phyloP scores from a whole-genome alignment of 176 grass and related monocot species.

The Juncus inflexus region DNA sequence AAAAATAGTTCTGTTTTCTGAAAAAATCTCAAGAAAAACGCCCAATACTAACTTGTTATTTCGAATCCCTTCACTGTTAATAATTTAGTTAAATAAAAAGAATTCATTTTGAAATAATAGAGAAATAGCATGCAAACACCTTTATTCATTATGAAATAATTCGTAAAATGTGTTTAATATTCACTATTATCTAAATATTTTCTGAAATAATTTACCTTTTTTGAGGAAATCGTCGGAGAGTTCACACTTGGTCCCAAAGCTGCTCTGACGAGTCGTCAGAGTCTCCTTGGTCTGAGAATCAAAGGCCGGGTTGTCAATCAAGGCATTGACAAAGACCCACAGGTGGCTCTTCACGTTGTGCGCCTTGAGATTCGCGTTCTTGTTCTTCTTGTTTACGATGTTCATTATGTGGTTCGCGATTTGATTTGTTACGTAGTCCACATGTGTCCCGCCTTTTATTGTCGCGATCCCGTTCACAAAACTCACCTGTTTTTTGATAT shows the following conservation, averaged over 20 bases:
- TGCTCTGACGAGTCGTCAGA: conserved; percentile 73
- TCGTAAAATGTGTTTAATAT: too few species aligned
- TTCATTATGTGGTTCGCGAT: conserved; percentile 53
- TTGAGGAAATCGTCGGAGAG: conserved; percentile 61
- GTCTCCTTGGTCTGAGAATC: conserved; percentile 98
- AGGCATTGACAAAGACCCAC: conserved; percentile 89
- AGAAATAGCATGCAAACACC: too few species aligned
- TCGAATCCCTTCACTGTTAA: too few species aligned
- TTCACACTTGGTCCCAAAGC: conserved; percentile 79
- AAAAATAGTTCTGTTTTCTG: too few species aligned
- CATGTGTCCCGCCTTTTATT: conserved; percentile 77
- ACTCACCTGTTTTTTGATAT: conserved; percentile 52
- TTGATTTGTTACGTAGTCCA: conserved; percentile 81
- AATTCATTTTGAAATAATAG: too few species aligned
- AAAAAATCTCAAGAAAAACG: too few species aligned
- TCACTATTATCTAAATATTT: too few species aligned
- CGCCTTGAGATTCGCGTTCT: conserved; percentile 73
- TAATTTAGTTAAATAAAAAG: too few species aligned
- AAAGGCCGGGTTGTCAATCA: conserved; percentile 91
- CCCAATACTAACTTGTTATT: too few species aligned
- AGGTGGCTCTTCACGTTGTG: conserved; percentile 71
- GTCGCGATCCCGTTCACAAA: conserved; percentile 91
- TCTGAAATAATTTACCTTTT: conserved; percentile 42
- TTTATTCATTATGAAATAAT: too few species aligned
- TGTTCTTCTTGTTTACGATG: conserved; percentile 84